Base-by-base conservation (phyloP, 192 early-diverging fungal genomes). In the Borealophlyctis nickersoniae region DNA sequence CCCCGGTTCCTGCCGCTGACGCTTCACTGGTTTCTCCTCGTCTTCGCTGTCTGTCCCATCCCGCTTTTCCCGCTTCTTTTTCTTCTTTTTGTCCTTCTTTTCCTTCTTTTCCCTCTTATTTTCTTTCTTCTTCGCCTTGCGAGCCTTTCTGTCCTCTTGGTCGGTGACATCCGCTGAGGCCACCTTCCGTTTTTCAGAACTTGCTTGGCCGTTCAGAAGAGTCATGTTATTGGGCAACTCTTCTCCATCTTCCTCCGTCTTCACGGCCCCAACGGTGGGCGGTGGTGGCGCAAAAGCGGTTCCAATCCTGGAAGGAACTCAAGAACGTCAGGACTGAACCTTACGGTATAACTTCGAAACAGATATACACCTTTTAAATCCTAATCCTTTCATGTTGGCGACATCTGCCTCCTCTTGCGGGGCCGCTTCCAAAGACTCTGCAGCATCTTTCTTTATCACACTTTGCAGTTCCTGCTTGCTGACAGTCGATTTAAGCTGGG, bases 301-400 rank as follows among this genome's bases (percentile, higher is more conserved):
- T n/a, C n/a, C n/a, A n/a, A n/a, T n/a, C n/a, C n/a, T n/a, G n/a
- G n/a, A n/a, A n/a, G n/a, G n/a, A n/a, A n/a, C n/a, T n/a, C n/a
- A n/a, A n/a, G n/a, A n/a, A n/a, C n/a, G n/a, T n/a, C n/a, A n/a
- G n/a, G n/a, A n/a, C n/a, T n/a, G n/a, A n/a, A n/a, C n/a, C n/a
- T n/a, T n/a, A n/a, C n/a, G n/a, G n/a, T n/a, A n/a, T n/a, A n/a
- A n/a, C n/a, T n/a, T n/a, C n/a, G n/a, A n/a, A n/a, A n/a, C n/a
- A n/a, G n/a, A n/a, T n/a, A n/a, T n/a, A n/a, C 29, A 77, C 75
- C 75, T 70, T 58, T 70, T 68, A 39, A 69, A 77, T 3, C 75
- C 75, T 45, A 77, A 36, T 36, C 77, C 73, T 14, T 57, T 58
- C 60, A 31, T 36, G 14, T 73, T 55, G 4, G 30, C 61, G n/a